Base-by-base conservation (phyloP, 1,139 yeast genomes). In the Nakaseomyces sp. region DNA sequence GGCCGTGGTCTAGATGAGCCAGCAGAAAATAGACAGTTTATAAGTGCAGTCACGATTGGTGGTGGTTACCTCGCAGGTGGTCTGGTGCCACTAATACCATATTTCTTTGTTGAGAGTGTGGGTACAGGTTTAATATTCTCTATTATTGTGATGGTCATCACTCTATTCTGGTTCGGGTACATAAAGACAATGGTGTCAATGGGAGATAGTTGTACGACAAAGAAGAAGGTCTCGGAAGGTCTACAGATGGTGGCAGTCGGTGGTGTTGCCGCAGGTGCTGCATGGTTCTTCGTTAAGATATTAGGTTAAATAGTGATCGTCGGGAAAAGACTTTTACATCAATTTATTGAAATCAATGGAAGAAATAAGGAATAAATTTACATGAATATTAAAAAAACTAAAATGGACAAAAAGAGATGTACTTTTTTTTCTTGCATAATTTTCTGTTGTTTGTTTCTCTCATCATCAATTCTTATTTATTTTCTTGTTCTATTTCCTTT, bases 221-320 rank as follows among this genome's bases (percentile, higher is more conserved):
- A 61, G 48, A 79, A 77, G 56, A 84, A 86, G 57, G 67, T 83
- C 5, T 66, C 69, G 40, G 95, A 88, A 63, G 97, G 97, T 43
- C 45, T 83, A 36, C 95, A 88, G 66, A 91, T 91, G 97, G 81
- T 88, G 45, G 68, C 83, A 17, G 89, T 87, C 43, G 98, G 98
- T 37, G 94, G 96, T 15, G 68, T 84, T 28, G 98, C 98, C 20
- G 98, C 98, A 4, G 95, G 95, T 6, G 86, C 95, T 20, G 97
- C 98, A 17, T 91, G 96, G 96, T 79, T 79, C 39, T 75, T 89
- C 61, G 97, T 91, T 38, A 82, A 80, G 60, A 67, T 81, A 51
- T 80, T 88, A 51, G 95, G 52, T 31, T 52, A 45, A 15, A 8
- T 9, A 22, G 9, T 7, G 9, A 22, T 7, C 24, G n/a, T n/a